A percentile compares a stretch with the other conserved stretches of the same genome.
Evolutionary conservation across 805 yeast genomes (phyloP).

Genomic region (Ogataea glucozyma): DNA sequence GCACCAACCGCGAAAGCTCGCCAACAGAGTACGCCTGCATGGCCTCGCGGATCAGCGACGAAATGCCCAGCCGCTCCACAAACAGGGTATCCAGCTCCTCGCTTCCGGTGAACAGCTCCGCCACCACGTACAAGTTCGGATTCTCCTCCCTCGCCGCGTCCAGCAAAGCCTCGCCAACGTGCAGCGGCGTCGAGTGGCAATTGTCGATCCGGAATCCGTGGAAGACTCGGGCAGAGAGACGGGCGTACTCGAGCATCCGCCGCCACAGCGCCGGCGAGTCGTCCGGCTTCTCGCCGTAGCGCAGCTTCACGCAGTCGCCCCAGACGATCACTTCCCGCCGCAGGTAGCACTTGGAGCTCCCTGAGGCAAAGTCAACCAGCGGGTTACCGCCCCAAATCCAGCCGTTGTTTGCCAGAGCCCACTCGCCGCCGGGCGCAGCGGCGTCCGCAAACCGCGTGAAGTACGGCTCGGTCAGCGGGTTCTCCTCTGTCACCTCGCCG

Average conservation of each 20-base stretch:
- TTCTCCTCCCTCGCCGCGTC: conserved; percentile 85
- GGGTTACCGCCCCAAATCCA: conserved; percentile 99
- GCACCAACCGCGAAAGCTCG: conserved; percentile 83
- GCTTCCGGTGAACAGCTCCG: conserved; percentile 91
- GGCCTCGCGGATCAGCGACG: conserved; percentile 90
- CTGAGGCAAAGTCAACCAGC: conserved; percentile 87
- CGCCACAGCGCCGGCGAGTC: conserved; percentile 92
- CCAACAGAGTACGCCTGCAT: conserved; percentile 93
- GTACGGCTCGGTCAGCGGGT: conserved; percentile 82
- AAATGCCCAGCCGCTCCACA: conserved; percentile 87
- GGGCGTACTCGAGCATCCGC: conserved; percentile 77
- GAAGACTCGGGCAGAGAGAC: conserved; percentile 69
- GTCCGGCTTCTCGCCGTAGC: conserved; percentile 74
- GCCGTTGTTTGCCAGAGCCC: conserved; percentile 90
- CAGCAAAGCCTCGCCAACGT: conserved; percentile 85
- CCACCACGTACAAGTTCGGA: conserved; percentile 88
- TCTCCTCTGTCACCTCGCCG: conserved; percentile 58
- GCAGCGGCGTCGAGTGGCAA: conserved; percentile 94
- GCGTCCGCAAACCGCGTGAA: conserved; percentile 68
- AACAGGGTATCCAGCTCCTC: conserved; percentile 87
- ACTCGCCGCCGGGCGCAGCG: conserved; percentile 57
- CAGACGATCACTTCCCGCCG: conserved; percentile 93
- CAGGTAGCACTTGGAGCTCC: conserved; percentile 73
- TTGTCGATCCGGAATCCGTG: conserved; percentile 92
- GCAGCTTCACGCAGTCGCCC: conserved; percentile 94